phyloP scores from a whole-genome alignment of 75 land plant species.

The Picea sitchensis region DNA sequence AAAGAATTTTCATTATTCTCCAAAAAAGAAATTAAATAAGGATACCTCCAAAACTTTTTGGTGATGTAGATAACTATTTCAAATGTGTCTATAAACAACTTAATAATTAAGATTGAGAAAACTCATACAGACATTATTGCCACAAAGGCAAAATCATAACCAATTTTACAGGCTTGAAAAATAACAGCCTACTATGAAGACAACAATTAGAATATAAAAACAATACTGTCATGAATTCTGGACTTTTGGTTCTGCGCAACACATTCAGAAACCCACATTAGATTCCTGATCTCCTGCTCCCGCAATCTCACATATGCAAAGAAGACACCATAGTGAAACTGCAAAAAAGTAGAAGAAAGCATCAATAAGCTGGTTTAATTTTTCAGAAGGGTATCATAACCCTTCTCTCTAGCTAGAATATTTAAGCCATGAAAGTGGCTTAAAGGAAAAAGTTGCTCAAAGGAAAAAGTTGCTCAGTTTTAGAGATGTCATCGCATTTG shows the following conservation, averaged over 20 bases:
- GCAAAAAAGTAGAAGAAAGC: conserved; percentile 19
- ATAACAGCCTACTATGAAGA: not conserved
- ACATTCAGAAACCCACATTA: conserved; percentile 93
- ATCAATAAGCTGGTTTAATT: not conserved
- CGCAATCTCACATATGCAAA: conserved; percentile 81
- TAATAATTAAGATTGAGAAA: not conserved
- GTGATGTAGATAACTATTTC: not conserved
- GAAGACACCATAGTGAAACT: conserved; percentile 89
- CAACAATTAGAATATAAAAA: conserved; percentile 56
- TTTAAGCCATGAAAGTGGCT: not conserved
- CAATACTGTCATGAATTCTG: conserved; percentile 84
- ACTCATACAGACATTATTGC: not conserved
- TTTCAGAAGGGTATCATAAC: not conserved
- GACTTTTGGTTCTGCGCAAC: conserved; percentile 90
- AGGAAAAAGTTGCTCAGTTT: not conserved
- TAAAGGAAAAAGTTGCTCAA: not conserved
- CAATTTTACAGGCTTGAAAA: not conserved
- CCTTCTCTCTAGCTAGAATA: not conserved
- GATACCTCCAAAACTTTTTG: not conserved
- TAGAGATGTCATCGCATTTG: conserved; percentile 7
- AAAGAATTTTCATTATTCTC: not conserved
- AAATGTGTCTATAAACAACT: not conserved
- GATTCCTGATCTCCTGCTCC: conserved; percentile 84
- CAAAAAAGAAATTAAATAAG: not conserved
- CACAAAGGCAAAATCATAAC: conserved; percentile 2